Conservation (phyloP, 139 green algal species). For the Coelastrella sp. region DNA sequence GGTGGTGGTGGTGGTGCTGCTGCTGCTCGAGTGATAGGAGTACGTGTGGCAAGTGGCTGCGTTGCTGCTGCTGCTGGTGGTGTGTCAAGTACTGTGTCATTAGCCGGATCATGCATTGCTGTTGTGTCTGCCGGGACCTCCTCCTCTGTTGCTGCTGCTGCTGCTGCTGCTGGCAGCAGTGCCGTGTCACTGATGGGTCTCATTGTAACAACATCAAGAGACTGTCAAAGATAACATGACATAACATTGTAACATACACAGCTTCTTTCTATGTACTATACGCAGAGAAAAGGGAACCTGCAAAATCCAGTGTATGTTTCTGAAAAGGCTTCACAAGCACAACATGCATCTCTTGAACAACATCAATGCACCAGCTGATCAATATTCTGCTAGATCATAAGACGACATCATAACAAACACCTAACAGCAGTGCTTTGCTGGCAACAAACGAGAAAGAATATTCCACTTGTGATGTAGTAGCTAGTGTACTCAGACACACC, state of each 20-base stretch:
- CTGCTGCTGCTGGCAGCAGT: not conserved
- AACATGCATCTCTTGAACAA: not conserved
- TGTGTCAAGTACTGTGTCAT: not conserved
- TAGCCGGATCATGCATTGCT: not conserved
- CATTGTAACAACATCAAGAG: not conserved
- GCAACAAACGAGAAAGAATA: not conserved
- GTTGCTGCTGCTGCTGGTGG: not conserved
- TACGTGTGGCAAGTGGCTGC: not conserved
- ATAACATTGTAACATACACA: not conserved
- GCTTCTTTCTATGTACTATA: not conserved
- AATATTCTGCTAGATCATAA: not conserved
- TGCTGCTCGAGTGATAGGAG: not conserved
- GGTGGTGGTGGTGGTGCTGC: not conserved
- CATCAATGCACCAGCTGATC: not conserved
- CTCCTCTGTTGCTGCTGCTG: constrained; percentile 9
- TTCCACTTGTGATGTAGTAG: not conserved
- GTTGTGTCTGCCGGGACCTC: not conserved
- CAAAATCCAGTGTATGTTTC: not conserved
- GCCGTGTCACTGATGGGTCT: not conserved
- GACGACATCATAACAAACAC: not conserved
- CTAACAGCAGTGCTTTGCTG: not conserved
- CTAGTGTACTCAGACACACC: too few relatives aligned
- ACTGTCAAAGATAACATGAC: not conserved
- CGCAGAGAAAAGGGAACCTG: not conserved
- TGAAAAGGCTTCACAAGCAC: too few relatives aligned